phyloP scores from a whole-genome alignment of 225 moss, liverwort and hornwort species.

The Neckera pumila region DNA sequence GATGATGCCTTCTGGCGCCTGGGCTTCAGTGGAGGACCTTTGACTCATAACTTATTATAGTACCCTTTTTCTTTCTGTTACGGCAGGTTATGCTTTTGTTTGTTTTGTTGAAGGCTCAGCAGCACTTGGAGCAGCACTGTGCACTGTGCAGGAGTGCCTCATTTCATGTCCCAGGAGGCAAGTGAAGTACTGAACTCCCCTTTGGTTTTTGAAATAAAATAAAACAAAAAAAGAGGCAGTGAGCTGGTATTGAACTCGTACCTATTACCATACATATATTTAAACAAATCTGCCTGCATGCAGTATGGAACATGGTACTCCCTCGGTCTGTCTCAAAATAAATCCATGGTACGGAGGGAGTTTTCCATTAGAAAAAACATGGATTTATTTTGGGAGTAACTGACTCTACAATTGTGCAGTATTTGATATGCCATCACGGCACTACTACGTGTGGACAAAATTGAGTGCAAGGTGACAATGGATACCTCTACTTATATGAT shows the following conservation, averaged over 20 bases:
- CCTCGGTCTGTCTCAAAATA: too few relatives aligned
- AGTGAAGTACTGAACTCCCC: not conserved
- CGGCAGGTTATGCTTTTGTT: not conserved
- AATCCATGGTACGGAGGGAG: too few relatives aligned
- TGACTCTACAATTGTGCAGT: not conserved
- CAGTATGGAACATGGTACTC: not conserved
- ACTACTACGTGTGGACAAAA: not conserved
- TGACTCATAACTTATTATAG: not conserved
- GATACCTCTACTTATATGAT: not conserved
- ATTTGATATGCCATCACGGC: too few relatives aligned
- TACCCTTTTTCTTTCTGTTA: not conserved
- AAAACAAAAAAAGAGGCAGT: not conserved
- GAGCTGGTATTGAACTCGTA: not conserved
- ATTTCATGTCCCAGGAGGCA: not conserved
- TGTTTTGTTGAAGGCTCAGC: not conserved
- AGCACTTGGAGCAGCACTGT: not conserved
- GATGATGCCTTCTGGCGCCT: too few relatives aligned
- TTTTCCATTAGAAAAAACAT: too few relatives aligned
- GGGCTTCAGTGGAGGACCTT: not conserved
- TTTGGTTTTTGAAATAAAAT: not conserved
- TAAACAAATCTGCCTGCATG: not conserved
- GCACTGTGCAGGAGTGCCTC: not conserved
- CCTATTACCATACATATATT: too few relatives aligned
- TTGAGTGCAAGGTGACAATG: not conserved
- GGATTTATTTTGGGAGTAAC: too few relatives aligned